Evolutionary conservation across 2,329 filamentous ascomycete genomes (phyloP).

Genomic region (Zymoseptoria brevis): DNA sequence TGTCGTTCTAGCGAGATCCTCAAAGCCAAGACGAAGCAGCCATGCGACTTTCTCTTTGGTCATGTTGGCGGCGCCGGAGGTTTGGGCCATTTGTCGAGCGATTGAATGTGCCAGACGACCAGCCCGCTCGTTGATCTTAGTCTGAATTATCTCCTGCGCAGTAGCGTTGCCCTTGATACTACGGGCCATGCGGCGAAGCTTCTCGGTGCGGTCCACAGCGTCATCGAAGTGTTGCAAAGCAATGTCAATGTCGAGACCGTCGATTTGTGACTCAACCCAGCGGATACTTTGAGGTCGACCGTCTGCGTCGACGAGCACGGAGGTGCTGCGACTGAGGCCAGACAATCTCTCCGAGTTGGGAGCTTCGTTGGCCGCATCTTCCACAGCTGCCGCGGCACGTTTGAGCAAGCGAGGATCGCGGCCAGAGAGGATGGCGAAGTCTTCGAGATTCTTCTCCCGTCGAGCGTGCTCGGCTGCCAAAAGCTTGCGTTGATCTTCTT

Average conservation of each 20-base stretch:
- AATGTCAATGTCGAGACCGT: conserved; percentile 92
- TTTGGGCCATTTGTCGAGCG: conserved; percentile 68
- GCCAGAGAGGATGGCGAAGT: conserved; percentile 24
- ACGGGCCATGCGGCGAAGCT: conserved; percentile 68
- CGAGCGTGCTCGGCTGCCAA: conserved; percentile 81
- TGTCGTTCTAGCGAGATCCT: conserved; percentile 78
- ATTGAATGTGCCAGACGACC: conserved; percentile 68
- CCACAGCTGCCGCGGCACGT: conserved; percentile 26
- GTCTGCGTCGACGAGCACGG: conserved; percentile 85
- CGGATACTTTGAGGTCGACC: conserved; percentile 93
- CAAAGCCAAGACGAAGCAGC: conserved; percentile 79
- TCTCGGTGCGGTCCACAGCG: conserved; percentile 76
- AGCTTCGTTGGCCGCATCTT: conserved; percentile 32
- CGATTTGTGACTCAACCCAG: conserved; percentile 91
- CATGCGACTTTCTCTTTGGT: conserved; percentile 76
- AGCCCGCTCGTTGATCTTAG: conserved; percentile 83
- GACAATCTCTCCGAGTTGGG: conserved; percentile 9
- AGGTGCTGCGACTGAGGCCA: conserved; percentile 23
- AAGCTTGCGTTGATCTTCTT: conserved; percentile 82
- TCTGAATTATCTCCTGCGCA: conserved; percentile 84
- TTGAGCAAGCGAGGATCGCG: conserved; percentile 53
- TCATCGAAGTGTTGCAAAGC: conserved; percentile 82
- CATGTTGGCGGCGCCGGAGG: conserved; percentile 66
- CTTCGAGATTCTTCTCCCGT: conserved; percentile 55
- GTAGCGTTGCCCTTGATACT: conserved; percentile 77